These are phyloP conservation scores for Trichoderma aggressivum DNA, from an alignment of 2,329 filamentous ascomycete genomes.

Conservation along the genomic window DNA sequence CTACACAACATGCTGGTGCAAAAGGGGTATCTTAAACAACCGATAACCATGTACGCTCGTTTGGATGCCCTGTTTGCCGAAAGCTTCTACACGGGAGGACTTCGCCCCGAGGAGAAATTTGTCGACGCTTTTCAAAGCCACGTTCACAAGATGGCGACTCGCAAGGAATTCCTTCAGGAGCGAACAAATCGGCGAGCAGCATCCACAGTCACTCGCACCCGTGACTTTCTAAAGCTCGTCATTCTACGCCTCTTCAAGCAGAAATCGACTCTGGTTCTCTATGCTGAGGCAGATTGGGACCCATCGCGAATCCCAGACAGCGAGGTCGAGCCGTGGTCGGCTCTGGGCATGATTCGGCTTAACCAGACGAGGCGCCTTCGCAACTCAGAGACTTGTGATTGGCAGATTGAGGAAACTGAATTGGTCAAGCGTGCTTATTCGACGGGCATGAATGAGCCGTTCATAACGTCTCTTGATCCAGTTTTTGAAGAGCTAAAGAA, in stretches of 20 bases:
- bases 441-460: neutral
- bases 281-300: slow-evolving; percentile 34
- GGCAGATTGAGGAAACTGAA: slow-evolving; percentile 4
- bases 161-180: neutral
- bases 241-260: slow-evolving; percentile 32
- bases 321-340: slow-evolving; percentile 27
- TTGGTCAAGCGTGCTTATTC: neutral
- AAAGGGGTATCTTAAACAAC: slow-evolving; percentile 36
- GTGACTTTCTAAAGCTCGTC: neutral
- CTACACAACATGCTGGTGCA: slow-evolving; percentile 47
- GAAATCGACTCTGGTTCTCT: slow-evolving; percentile 33
- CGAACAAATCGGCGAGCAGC: neutral
- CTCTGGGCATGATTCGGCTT: slow-evolving; percentile 30
- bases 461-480: neutral
- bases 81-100: slow-evolving; percentile 18
- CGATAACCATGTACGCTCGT: slow-evolving; percentile 32
- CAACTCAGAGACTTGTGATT: slow-evolving; percentile 27
- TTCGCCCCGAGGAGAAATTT: slow-evolving; percentile 19
- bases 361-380: slow-evolving; percentile 25
- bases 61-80: slow-evolving; percentile 25
- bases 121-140: neutral
- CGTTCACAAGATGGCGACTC: neutral
- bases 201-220: neutral
- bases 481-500: neutral
- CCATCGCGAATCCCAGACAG: slow-evolving; percentile 35